phyloP scores from a whole-genome alignment of 208 protist genomes.

The Acanthamoeba sp. region DNA sequence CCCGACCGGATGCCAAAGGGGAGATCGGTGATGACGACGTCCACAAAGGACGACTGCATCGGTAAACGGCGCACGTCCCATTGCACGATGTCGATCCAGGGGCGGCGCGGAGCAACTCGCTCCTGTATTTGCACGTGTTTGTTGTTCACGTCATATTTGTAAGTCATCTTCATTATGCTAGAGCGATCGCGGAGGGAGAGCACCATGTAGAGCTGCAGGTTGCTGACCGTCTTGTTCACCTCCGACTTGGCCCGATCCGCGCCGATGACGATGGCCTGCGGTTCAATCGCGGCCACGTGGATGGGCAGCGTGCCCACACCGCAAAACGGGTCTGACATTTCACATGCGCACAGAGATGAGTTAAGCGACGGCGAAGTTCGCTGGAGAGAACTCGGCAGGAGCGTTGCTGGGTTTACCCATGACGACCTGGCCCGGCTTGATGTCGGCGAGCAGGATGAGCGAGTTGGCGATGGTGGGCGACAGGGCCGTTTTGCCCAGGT shows the following conservation, averaged over 20 bases:
- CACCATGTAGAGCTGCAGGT: slow-evolving; percentile 1
- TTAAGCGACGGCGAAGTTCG: too few species aligned
- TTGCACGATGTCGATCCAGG: slow-evolving; percentile 12
- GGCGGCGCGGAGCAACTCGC: background rate
- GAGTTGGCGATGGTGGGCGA: slow-evolving; percentile 63
- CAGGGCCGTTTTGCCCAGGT: slow-evolving; percentile 31
- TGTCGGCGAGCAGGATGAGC: slow-evolving; percentile 19
- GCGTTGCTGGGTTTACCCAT: background rate
- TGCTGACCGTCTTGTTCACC: background rate
- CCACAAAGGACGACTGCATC: background rate
- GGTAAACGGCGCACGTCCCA: slow-evolving; percentile 23
- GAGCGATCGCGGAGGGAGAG: too few species aligned
- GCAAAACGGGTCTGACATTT: slow-evolving; percentile 26
- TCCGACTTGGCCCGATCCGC: background rate
- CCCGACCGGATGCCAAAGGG: slow-evolving; percentile 46
- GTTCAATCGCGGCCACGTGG: background rate
- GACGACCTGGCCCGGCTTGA: slow-evolving; percentile 33
- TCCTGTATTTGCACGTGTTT: too few species aligned
- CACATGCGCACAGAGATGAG: too few species aligned
- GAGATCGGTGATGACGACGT: slow-evolving; percentile 53
- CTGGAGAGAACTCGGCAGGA: background rate
- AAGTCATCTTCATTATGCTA: too few species aligned
- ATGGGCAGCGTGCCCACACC: slow-evolving; percentile 46
- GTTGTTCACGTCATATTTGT: too few species aligned
- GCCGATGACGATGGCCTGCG: slow-evolving; percentile 33